A percentile compares a stretch with the other conserved stretches of the same genome.
phyloP scores from a whole-genome alignment of 345 rosid genomes.

The Arabidopsis arenosa region DNA sequence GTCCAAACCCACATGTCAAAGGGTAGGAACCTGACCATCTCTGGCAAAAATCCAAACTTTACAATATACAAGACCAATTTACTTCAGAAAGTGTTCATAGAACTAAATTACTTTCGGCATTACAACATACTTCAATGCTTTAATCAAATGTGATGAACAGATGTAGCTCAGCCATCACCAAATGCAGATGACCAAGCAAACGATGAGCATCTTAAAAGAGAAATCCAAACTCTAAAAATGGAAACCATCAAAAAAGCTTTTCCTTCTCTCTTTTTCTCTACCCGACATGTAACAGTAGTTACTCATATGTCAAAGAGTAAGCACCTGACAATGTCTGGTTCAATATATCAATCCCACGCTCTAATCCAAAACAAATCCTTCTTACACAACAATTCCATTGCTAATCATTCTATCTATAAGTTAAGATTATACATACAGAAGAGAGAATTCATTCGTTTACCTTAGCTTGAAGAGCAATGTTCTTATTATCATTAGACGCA shows the following conservation, averaged over 20 bases:
- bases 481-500: slow-evolving; percentile 37
- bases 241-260: slow-evolving; percentile 25
- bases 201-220: slow-evolving; percentile 42
- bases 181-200: slow-evolving; percentile 38
- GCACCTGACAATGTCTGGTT: slow-evolving; percentile 44
- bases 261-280: slow-evolving; percentile 35
- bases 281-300: slow-evolving; percentile 45
- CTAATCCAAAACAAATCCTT: neutral
- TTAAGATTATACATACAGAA: neutral
- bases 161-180: slow-evolving; percentile 41
- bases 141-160: slow-evolving; percentile 41
- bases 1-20: slow-evolving; percentile 42
- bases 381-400: neutral
- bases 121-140: neutral
- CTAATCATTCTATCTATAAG: neutral
- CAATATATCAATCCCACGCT: neutral
- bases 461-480: slow-evolving; percentile 37
- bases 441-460: slow-evolving; percentile 14
- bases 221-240: slow-evolving; percentile 26
- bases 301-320: slow-evolving; percentile 40
- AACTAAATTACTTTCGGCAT: neutral
- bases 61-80: neutral
- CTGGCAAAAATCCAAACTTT: slow-evolving; percentile 4
- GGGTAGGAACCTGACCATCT: slow-evolving; percentile 52
- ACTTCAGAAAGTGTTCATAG: neutral